Base-by-base conservation (phyloP, 441 rosid genomes). In the Populus hybrid region DNA sequence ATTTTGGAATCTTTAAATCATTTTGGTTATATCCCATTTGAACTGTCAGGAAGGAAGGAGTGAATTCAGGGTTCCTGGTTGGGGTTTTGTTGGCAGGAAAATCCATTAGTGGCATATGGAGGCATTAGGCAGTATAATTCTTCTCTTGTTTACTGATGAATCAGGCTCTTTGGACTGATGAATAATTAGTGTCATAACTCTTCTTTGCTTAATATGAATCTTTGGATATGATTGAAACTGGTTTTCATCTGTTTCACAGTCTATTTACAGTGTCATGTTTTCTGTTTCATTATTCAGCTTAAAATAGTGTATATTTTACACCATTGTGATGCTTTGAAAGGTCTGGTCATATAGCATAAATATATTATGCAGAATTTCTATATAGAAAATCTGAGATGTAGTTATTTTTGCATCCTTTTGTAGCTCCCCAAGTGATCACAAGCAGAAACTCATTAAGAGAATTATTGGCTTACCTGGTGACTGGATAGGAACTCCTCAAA, bases 381-480 rank as follows among this genome's bases (percentile, higher is more conserved):
- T 24, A 28, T 70, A 46, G 16, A 6, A 61, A 28, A 53, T 24
- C 18, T 57, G 70, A 30, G 9, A 7, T 53, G n/a, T 35, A 40
- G 59, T 63, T 73, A 34, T 69, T 14, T 5, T 72, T 74, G 35
- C 67, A 67, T 38, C 7, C 75, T 83, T 59, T 79, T 86, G 85
- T 85, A 95, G 99, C 85, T 90, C 97, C 38, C 97, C 97, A 0
- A 75, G 35, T 73, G 72, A 95, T 82, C 84, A 83, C 84, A 88
- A 84, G 87, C 87, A 91, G 88, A 95, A 82, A 86, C 84, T 82
- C 67, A 81, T 91, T 71, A 94, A 95, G 90, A 90, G 99, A 86
- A 91, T 95, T 77, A 89, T 89, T 10, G 97, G 94, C 82, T 76
- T 96, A 77, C 98, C 98, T 16, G 98, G 99, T 5, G 97, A 96